Conservation (phyloP, 805 yeast genomes). For the Nematodospora valgi region DNA sequence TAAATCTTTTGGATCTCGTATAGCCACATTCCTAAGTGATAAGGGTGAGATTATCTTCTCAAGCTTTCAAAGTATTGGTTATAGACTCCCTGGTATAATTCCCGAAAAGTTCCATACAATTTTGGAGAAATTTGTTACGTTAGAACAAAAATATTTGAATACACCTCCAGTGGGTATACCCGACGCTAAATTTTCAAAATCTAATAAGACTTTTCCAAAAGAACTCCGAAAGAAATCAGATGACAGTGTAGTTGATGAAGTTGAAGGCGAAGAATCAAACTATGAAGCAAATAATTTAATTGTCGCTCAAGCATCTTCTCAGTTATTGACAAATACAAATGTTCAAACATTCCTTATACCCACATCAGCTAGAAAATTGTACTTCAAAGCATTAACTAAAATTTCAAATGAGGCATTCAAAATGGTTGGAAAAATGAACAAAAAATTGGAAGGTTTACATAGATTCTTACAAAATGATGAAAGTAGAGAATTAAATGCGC, state of each 20-base stretch:
- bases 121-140: slow-evolving; percentile 20
- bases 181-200: slow-evolving; percentile 26
- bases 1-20: slow-evolving; percentile 41
- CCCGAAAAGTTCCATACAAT: slow-evolving; percentile 24
- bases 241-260: slow-evolving; percentile 6
- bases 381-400: slow-evolving; percentile 31
- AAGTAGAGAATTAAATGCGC: slow-evolving; percentile 26
- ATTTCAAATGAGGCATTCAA: slow-evolving; percentile 41
- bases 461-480: slow-evolving; percentile 40
- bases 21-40: slow-evolving; percentile 54
- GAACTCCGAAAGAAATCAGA: slow-evolving; percentile 11
- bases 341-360: slow-evolving; percentile 38
- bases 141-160: slow-evolving; percentile 28
- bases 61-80: slow-evolving; percentile 40
- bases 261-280: slow-evolving; percentile 10
- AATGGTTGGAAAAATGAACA: slow-evolving; percentile 33
- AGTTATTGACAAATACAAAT: slow-evolving; percentile 28
- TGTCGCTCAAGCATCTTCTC: slow-evolving; percentile 33
- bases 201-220: slow-evolving; percentile 17
- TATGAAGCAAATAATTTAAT: slow-evolving; percentile 23
- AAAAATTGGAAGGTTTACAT: slow-evolving; percentile 46
- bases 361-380: slow-evolving; percentile 28
- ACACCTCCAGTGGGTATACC: slow-evolving; percentile 38
- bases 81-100: slow-evolving; percentile 54
- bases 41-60: slow-evolving; percentile 56